Evolutionary conservation across 768 basidiomycete genomes (phyloP).

Genomic region (Saitozyma podzolica): DNA sequence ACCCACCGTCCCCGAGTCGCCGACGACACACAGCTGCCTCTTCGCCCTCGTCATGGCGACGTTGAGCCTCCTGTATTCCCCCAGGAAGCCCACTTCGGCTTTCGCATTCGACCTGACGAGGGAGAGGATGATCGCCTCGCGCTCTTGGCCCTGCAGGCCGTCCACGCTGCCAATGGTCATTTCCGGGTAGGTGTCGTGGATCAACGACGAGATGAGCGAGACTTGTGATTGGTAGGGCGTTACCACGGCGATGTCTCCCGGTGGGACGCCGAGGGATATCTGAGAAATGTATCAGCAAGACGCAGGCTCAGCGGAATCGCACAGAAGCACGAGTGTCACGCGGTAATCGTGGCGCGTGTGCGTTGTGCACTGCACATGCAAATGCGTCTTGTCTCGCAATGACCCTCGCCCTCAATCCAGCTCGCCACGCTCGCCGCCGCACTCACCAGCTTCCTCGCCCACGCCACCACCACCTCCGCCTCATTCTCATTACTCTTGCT

Average conservation of each 20-base stretch:
- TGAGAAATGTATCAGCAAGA: neutral
- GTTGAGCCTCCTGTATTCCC: slow-evolving; percentile 87
- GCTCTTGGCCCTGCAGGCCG: slow-evolving; percentile 92
- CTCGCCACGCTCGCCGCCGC: neutral
- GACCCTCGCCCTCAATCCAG: neutral
- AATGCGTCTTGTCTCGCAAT: too few relatives aligned
- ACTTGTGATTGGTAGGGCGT: slow-evolving; percentile 98
- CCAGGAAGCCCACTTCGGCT: slow-evolving; percentile 91
- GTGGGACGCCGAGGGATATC: slow-evolving; percentile 53
- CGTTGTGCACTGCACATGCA: too few relatives aligned
- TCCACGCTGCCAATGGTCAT: slow-evolving; percentile 95
- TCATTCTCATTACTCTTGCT: slow-evolving; percentile 95
- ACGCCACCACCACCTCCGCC: slow-evolving; percentile 75
- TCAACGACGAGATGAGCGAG: slow-evolving; percentile 70
- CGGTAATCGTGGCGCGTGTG: too few relatives aligned
- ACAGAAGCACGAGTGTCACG: too few relatives aligned
- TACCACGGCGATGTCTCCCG: slow-evolving; percentile 79
- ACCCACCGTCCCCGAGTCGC: slow-evolving; percentile 86
- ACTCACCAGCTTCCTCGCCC: slow-evolving; percentile 76
- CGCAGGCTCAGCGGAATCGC: too few relatives aligned
- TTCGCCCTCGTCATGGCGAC: slow-evolving; percentile 75
- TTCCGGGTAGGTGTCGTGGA: slow-evolving; percentile 62
- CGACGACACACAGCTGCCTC: slow-evolving; percentile 87
- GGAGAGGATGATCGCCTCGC: slow-evolving; percentile 76
- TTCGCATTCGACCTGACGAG: slow-evolving; percentile 85